Percentiles rank a stretch among this genome's conserved stretches.
phyloP scores from a whole-genome alignment of 129 eudicot genomes.

The Flaveria brownii region DNA sequence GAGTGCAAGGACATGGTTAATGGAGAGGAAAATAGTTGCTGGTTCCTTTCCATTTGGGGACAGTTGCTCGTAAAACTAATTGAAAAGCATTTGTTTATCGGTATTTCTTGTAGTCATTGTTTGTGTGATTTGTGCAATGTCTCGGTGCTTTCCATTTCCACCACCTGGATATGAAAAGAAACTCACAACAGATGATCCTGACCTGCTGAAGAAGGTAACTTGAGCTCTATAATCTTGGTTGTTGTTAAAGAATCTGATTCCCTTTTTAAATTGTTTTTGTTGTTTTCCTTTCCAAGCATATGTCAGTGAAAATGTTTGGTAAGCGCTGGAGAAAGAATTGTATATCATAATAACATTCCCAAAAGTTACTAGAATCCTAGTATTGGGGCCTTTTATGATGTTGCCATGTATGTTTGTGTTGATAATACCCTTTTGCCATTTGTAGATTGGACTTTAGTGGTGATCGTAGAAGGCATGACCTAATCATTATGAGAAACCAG shows the following conservation, averaged over 20 bases:
- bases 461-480: slow-evolving; percentile 23
- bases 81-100: slow-evolving; percentile 39
- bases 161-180: slow-evolving; percentile 86
- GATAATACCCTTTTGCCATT: slow-evolving; percentile 13
- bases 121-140: slow-evolving; percentile 49
- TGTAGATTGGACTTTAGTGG: slow-evolving; percentile 8
- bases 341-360: background rate
- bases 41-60: slow-evolving; percentile 62
- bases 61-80: slow-evolving; percentile 39
- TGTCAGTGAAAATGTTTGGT: slow-evolving; percentile 14
- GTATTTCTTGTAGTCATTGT: slow-evolving; percentile 27
- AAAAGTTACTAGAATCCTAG: slow-evolving; percentile 20
- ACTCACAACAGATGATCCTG: slow-evolving; percentile 48
- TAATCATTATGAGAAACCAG: slow-evolving; percentile 18
- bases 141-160: slow-evolving; percentile 83
- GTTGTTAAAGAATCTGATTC: slow-evolving; percentile 11
- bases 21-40: slow-evolving; percentile 65
- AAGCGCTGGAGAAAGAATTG: slow-evolving; percentile 6
- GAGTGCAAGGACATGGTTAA: slow-evolving; percentile 83
- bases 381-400: background rate
- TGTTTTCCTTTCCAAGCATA: slow-evolving; percentile 1
- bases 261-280: slow-evolving; percentile 3
- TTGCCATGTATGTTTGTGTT: slow-evolving; percentile 14
- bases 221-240: background rate
- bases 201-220: slow-evolving; percentile 63